These are phyloP conservation scores for Jacaranda copaia DNA, from an alignment of 257 asterid genomes.

Conservation along the genomic window DNA sequence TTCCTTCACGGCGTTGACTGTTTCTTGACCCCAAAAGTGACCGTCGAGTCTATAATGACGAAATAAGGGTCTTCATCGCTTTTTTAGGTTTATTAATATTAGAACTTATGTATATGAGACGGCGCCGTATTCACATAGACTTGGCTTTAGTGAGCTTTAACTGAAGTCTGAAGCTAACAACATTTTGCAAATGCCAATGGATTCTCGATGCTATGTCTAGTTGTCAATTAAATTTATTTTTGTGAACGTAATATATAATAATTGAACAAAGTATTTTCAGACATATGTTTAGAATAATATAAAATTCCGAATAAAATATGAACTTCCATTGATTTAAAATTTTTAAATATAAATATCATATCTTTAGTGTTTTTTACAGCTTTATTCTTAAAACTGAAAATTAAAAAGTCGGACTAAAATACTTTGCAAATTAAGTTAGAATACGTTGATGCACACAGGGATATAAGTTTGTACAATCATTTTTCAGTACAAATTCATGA, in stretches of 20 bases:
- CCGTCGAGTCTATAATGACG: neutral
- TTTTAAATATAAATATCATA: too few species aligned
- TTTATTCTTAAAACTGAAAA: too few species aligned
- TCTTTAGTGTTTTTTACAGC: too few species aligned
- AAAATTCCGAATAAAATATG: too few species aligned
- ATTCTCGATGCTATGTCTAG: neutral
- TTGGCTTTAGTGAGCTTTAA: neutral
- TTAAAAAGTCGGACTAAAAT: too few species aligned
- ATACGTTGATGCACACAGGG: too few species aligned
- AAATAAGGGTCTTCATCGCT: neutral
- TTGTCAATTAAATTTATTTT: neutral
- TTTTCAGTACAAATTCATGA: too few species aligned
- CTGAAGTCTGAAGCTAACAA: neutral
- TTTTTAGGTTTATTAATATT: neutral
- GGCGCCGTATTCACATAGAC: neutral
- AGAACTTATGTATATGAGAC: neutral
- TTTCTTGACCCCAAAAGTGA: slow-evolving; percentile 8
- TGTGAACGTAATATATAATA: neutral
- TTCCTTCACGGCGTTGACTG: neutral
- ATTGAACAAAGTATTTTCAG: too few species aligned
- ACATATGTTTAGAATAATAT: too few species aligned
- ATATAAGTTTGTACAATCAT: too few species aligned
- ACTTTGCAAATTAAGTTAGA: too few species aligned
- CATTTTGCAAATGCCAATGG: neutral
- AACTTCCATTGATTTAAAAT: too few species aligned